Evolutionary conservation across 768 basidiomycete genomes (phyloP), one percentile per base, ranked within the genome.

Genomic region (Phlebiopsis gigantea): DNA sequence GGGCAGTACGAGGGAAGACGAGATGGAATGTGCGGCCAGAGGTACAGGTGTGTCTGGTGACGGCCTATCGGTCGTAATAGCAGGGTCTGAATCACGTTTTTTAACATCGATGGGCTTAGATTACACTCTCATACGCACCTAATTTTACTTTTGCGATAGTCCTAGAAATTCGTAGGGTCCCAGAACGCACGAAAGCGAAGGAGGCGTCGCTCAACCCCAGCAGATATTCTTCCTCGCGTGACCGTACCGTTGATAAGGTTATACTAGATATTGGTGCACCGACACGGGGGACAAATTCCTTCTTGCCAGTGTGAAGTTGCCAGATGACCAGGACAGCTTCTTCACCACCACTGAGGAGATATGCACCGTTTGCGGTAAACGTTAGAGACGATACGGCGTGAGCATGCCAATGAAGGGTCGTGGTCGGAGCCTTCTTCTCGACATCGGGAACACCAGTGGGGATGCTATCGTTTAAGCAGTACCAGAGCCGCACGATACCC

Each of bases 321-420:
- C 97, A 99, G 57, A 96, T 87, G 39, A 98, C 95, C n/a, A 99
- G 72, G 9, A 98, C 96, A 29, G 89, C 82, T 69, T 98, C 97
- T 70, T 97, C 93, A 45, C 97, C 97, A 60, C 93, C 96, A 58
- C 90, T 95, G 47, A 98, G 72, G 17, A 99, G 72, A 69, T 97
- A 96, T 7, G 93, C 88, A 12, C 97, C 97, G 62, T 96, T 94
- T 12, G 85, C 72, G 0, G 93, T 90, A 70, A 98, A 99, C 0
- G 85, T 77, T 25, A 99, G 69, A 0, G 92, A 87, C 2, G 89
- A 85, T 17, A 98, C 90, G 3, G 93, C 82, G 68, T 98, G 96
- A 2, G 96, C 90, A 67, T 99, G 97, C 97, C 97, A 99, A 71
- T 98, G 96, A 51, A 98, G 72, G 4, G 84, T 80, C 2, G 90